These are phyloP conservation scores for Trametes hirsuta DNA, from an alignment of 1,284 basidiomycete species.

Conservation along the genomic window DNA sequence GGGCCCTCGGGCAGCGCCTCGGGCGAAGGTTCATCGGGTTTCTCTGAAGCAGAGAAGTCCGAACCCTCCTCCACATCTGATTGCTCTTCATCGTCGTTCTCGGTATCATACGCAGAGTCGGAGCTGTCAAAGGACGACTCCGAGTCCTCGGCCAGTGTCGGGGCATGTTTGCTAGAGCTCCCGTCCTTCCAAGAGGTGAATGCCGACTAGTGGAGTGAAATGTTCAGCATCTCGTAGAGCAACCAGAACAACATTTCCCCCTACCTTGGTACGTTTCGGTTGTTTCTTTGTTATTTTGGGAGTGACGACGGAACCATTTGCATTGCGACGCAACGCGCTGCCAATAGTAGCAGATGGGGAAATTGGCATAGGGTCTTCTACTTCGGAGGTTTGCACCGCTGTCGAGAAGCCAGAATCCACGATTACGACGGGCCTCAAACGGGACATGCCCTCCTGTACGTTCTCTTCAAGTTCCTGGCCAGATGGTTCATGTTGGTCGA, in stretches of 20 bases:
- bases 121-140: slow-evolving; percentile 78
- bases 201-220: background rate
- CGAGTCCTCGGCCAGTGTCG: slow-evolving; percentile 40
- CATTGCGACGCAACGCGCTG: slow-evolving; percentile 58
- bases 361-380: background rate
- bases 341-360: slow-evolving; percentile 43
- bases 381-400: slow-evolving; percentile 5
- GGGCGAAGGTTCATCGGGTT: background rate
- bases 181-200: slow-evolving; percentile 39
- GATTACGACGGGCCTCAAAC: slow-evolving; percentile 33
- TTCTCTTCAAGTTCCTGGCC: slow-evolving; percentile 7
- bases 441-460: slow-evolving; percentile 23
- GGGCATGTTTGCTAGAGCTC: background rate
- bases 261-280: slow-evolving; percentile 46
- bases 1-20: slow-evolving; percentile 19
- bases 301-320: slow-evolving; percentile 55
- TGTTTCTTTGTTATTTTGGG: slow-evolving; percentile 51
- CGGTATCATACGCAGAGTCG: slow-evolving; percentile 64
- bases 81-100: slow-evolving; percentile 40
- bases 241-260: slow-evolving; percentile 3
- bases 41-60: slow-evolving; percentile 8
- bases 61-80: slow-evolving; percentile 19
- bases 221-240: background rate
- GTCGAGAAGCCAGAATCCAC: slow-evolving; percentile 36
- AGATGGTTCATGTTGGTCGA: slow-evolving; percentile 3